Percentiles rank a stretch among this genome's conserved stretches.
Conservation (phyloP, 139 green algal genomes). For the Micractinium conductrix region DNA sequence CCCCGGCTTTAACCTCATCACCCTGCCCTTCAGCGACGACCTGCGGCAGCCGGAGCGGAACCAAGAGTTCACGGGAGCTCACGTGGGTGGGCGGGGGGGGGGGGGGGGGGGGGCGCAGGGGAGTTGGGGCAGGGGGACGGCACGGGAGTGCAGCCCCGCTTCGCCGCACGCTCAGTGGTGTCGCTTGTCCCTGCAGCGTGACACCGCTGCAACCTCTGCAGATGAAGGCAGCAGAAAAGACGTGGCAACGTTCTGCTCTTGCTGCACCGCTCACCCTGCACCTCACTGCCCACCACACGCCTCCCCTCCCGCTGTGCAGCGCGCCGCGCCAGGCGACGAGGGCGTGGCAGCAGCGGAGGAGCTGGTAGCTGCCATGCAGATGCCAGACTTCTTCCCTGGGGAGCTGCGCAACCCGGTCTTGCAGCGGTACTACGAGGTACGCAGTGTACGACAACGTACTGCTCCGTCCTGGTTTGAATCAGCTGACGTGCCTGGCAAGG, state of each 20-base stretch:
- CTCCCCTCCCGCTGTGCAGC: not conserved
- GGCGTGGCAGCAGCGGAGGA: slow-evolving; percentile 22
- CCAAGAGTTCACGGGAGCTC: slow-evolving; percentile 22
- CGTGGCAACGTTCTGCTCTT: not conserved
- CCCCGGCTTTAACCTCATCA: slow-evolving; percentile 59
- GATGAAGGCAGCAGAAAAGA: too few species aligned
- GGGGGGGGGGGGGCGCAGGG: not conserved
- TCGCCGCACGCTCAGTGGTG: not conserved
- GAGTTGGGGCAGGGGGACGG: too few species aligned
- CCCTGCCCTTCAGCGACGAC: slow-evolving; percentile 62
- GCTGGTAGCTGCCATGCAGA: slow-evolving; percentile 33
- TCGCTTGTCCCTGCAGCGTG: not conserved
- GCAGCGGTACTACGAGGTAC: slow-evolving; percentile 57
- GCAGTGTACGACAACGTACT: too few species aligned
- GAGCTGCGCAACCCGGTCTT: slow-evolving; percentile 44
- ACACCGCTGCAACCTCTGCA: not conserved
- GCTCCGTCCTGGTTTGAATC: too few species aligned
- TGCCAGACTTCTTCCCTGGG: slow-evolving; percentile 36
- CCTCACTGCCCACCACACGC: too few species aligned
- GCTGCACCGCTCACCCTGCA: not conserved
- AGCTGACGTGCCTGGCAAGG: too few species aligned
- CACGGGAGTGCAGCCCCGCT: too few species aligned
- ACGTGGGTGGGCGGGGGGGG: not conserved
- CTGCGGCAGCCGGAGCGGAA: slow-evolving; percentile 55
- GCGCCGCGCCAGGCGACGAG: not conserved